Conservation (phyloP, 169 alveolate species). For the Plasmodium gonderi region DNA sequence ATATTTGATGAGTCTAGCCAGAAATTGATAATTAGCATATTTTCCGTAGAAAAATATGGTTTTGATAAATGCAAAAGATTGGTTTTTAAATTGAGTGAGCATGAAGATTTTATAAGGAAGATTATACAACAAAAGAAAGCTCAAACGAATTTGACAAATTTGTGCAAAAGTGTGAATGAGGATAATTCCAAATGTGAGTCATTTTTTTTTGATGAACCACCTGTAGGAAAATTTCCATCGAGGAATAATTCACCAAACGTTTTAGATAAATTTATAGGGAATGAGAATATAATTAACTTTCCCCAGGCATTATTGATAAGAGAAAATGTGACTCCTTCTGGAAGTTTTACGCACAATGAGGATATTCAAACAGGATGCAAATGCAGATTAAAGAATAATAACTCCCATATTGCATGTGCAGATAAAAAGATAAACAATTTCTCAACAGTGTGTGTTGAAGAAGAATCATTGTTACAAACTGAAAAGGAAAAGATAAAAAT, state of each 20-base stretch:
- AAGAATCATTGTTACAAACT: background rate
- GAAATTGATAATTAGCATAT: constrained; percentile 21
- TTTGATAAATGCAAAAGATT: constrained; percentile 6
- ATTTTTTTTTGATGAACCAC: background rate
- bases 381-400: background rate
- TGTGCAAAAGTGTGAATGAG: background rate
- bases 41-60: constrained; percentile 38
- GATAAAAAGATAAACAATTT: background rate
- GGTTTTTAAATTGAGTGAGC: constrained; percentile 2
- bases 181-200: background rate
- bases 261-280: background rate
- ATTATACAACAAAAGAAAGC: constrained; percentile 7
- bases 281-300: background rate
- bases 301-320: background rate
- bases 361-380: background rate
- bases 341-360: background rate
- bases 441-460: background rate
- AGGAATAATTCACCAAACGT: background rate
- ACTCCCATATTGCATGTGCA: background rate
- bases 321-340: background rate
- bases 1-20: constrained; percentile 23
- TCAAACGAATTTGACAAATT: background rate
- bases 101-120: constrained; percentile 38
- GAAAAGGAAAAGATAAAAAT: too few relatives aligned
- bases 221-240: background rate